A percentile compares a stretch with the other conserved stretches of the same genome.
phyloP scores from a whole-genome alignment of 768 basidiomycete genomes.

The Hirschioporus abietinus region DNA sequence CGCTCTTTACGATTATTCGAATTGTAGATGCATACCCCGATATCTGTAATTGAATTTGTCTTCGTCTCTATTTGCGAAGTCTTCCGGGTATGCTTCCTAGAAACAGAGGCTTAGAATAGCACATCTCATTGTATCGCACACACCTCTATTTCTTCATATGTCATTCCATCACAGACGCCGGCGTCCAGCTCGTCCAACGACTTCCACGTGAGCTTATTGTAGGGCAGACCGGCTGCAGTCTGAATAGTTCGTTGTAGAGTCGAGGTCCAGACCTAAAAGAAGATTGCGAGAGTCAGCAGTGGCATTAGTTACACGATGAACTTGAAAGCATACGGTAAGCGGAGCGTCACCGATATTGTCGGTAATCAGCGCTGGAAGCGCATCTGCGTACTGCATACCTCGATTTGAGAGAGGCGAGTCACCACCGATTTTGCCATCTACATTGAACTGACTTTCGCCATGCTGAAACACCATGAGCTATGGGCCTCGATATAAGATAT shows the following conservation, averaged over 20 bases:
- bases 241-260: constrained; percentile 91
- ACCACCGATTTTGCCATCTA: constrained; percentile 97
- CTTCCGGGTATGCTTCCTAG: constrained; percentile 92
- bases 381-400: constrained; percentile 79
- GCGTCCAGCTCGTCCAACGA: constrained; percentile 97
- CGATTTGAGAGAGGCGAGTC: constrained; percentile 83
- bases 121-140: constrained; percentile 13
- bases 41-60: constrained; percentile 99
- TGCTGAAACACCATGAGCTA: constrained; percentile 53
- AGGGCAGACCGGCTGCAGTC: constrained; percentile 77
- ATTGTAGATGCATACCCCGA: constrained; percentile 43
- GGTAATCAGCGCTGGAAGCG: constrained; percentile 81
- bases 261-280: constrained; percentile 93
- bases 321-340: constrained; percentile 56
- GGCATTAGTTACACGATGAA: too few species aligned
- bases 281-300: neutral
- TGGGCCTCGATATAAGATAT: constrained; percentile 6
- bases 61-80: constrained; percentile 96
- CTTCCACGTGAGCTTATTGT: constrained; percentile 96
- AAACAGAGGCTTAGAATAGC: neutral
- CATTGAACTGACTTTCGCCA: constrained; percentile 95
- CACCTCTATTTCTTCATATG: constrained; percentile 97
- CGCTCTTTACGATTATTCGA: neutral
- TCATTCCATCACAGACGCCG: constrained; percentile 99
- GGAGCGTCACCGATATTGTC: constrained; percentile 88